These are phyloP conservation scores for Cucurbitaria berberidis DNA, from an alignment of 2,329 filamentous ascomycete genomes.

Conservation along the genomic window DNA sequence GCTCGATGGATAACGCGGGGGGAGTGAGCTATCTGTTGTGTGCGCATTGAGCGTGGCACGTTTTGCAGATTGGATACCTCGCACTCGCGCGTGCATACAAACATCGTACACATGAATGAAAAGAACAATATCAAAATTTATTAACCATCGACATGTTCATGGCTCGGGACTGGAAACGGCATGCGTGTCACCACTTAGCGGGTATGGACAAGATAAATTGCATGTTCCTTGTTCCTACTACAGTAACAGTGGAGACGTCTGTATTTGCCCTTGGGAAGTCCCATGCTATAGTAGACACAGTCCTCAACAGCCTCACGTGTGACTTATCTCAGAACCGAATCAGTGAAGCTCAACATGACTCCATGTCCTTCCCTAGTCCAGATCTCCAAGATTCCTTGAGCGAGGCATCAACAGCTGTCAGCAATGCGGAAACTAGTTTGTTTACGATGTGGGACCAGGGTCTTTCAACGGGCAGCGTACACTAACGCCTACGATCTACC, in stretches of 20 bases:
- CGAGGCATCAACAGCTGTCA: neutral
- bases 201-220: no score
- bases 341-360: no score
- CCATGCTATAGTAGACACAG: no score
- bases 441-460: neutral
- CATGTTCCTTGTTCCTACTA: neutral
- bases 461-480: neutral
- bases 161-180: neutral
- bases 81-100: slow-evolving; percentile 21
- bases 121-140: neutral
- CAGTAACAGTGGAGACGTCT: neutral
- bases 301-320: no score
- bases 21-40: slow-evolving; percentile 18
- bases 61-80: slow-evolving; percentile 9
- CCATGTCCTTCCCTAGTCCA: no score
- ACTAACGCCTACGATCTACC: no score
- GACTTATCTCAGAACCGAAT: no score
- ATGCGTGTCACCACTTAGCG: no score
- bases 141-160: neutral
- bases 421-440: neutral
- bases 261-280: no score
- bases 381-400: no score
- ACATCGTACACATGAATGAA: slow-evolving; percentile 15
- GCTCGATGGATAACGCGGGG: slow-evolving; percentile 24
- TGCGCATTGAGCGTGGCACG: slow-evolving; percentile 17